Percentiles rank a stretch among this genome's conserved stretches.
phyloP scores from a whole-genome alignment of 2,329 filamentous ascomycete species.

The Colletotrichum falcatum region DNA sequence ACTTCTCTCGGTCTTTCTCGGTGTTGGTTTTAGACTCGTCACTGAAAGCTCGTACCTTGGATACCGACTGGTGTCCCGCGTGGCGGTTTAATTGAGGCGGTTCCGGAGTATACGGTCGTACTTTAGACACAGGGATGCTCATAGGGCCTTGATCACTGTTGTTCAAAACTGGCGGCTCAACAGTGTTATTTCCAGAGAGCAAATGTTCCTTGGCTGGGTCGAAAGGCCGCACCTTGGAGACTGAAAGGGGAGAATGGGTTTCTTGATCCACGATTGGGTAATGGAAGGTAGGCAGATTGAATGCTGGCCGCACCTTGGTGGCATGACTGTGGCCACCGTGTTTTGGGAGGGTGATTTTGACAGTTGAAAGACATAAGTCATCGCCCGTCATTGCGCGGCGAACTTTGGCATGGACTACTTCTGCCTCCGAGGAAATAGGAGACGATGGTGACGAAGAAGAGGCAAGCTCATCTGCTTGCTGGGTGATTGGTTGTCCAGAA shows the following conservation, averaged over 20 bases:
- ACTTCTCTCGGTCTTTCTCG: background rate
- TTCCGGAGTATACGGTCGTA: conserved; percentile 28
- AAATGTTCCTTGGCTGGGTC: conserved; percentile 26
- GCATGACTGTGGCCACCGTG: conserved; percentile 43
- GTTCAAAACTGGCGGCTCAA: background rate
- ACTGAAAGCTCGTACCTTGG: conserved; percentile 32
- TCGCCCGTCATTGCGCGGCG: conserved; percentile 40
- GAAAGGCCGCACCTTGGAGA: conserved; percentile 44
- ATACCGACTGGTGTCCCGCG: conserved; percentile 24
- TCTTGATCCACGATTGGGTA: conserved; percentile 20
- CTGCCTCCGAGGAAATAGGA: conserved; percentile 41
- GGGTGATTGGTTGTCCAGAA: conserved; percentile 28
- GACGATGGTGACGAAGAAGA: conserved; percentile 20
- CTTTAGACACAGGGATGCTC: conserved; percentile 29
- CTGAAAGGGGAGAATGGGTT: conserved; percentile 21
- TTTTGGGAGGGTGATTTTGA: conserved; percentile 38
- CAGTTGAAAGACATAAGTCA: conserved; percentile 33
- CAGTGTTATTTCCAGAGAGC: background rate
- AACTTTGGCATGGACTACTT: conserved; percentile 41
- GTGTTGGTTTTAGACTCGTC: conserved; percentile 1
- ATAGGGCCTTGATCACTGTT: background rate
- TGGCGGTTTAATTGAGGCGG: conserved; percentile 34
- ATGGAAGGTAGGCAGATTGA: conserved; percentile 39
- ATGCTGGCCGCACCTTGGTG: conserved; percentile 47
- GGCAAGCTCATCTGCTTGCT: conserved; percentile 16